These are phyloP conservation scores for Gyromitra esculenta DNA, from an alignment of 2,329 filamentous ascomycete species.

Conservation along the genomic window DNA sequence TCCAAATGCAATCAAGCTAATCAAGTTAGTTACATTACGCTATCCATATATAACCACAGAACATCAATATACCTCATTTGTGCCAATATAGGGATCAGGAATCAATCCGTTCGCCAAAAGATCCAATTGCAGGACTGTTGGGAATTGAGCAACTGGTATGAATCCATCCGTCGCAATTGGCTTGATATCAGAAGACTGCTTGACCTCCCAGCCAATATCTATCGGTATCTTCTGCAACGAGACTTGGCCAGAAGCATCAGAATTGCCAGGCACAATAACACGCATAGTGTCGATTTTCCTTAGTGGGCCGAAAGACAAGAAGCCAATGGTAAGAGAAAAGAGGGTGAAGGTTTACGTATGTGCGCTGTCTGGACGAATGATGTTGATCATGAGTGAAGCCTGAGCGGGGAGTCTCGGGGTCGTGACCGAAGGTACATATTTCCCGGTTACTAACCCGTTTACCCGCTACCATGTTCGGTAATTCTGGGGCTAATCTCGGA, in stretches of 20 bases:
- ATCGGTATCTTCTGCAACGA: constrained; percentile 13
- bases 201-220: constrained; percentile 28
- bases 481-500: not conserved
- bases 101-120: constrained; percentile 71
- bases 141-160: constrained; percentile 62
- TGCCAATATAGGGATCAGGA: constrained; percentile 76
- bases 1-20: constrained; percentile 64
- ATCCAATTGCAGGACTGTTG: constrained; percentile 74
- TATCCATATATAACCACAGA: constrained; percentile 78
- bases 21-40: constrained; percentile 73
- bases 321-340: not conserved
- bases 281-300: not conserved
- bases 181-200: constrained; percentile 27
- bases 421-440: constrained; percentile 10
- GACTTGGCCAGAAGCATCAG: not conserved
- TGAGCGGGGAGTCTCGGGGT: constrained; percentile 29
- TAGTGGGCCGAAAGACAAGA: not conserved
- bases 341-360: not conserved
- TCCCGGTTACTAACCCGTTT: constrained; percentile 27
- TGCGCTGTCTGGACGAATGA: not conserved
- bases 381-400: not conserved
- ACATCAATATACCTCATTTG: constrained; percentile 77
- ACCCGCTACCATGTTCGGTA: not conserved
- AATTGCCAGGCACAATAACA: constrained; percentile 2
- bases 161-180: constrained; percentile 29